Evolutionary conservation across 257 asterid genomes (phyloP), one percentile per base, ranked within the genome.

Genomic region (Misopates orontium): DNA sequence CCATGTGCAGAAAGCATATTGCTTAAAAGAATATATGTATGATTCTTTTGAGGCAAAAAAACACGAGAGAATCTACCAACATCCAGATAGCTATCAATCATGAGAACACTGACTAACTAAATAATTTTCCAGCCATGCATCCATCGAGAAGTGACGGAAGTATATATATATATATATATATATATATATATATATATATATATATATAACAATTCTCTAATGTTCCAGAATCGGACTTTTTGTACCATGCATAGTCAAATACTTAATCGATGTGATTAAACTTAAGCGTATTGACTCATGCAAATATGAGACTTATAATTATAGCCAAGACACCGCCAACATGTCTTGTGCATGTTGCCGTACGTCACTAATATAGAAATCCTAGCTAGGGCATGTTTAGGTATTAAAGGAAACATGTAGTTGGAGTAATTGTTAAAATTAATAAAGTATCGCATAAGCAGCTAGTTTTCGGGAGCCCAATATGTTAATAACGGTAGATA

Each of bases 81-180:
- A 72, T 18, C 62, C 49, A 68, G 45, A 51, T 8, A 17, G 56
- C 71, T 57, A 64, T 65, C 77, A 79, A 79, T 79, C 74, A 82
- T 82, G 51, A 78, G 62, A 71, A 69, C 15, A 28, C n/a, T 36
- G 32, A 47, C 52, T 20, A 50, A 70, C 21, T 60, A 56, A 18
- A 2, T 28, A 28, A 28, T 28, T 17, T 56, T 48, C 17, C 18
- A 21, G 24, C 66, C 75, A 64, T 71, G 73, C 82, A 64, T 70
- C 21, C 15, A 56, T 56, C 56, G 60, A 57, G 53, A 51, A 21
- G 54, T 20, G 62, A 68, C 58, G 49, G 64, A 62, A 14, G 49
- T 41, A 56, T n/a, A n/a, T n/a, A n/a, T n/a, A n/a, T n/a, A n/a
- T n/a, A n/a, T n/a, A n/a, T n/a, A n/a, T n/a, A n/a, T n/a, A n/a